Evolutionary conservation across 495 filamentous ascomycete genomes (phyloP), one percentile per base, ranked within the genome.

Genomic region (Amniculicola lignicola): DNA sequence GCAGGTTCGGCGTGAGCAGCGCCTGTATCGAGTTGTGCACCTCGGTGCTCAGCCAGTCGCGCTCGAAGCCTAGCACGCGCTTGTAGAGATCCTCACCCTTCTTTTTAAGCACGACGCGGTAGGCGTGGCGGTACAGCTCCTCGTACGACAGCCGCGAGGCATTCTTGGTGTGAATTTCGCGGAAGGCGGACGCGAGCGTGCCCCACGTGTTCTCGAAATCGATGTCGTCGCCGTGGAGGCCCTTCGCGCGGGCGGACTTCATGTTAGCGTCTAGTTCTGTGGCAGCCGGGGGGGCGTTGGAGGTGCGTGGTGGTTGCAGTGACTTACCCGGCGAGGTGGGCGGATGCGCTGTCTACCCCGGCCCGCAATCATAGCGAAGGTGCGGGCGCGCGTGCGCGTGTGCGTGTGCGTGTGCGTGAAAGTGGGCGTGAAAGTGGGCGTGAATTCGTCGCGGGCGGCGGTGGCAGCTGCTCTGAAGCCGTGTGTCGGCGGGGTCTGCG

Each of bases 71-170:
- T 57, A 83, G 88, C 39, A 96, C 91, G 1, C 77, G 72, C 1
- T 84, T 76, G 69, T 96, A 96, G 0, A 99, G 80, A n/a, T 79
- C 74, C 6, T 86, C 79, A n/a, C 91, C 92, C 57, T 88, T 82
- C 72, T 87, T 90, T 69, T 85, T 86, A 44, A 96, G 71, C 0
- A 96, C 91, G n/a, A 97, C 86, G 69, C 88, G 88, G 70, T 99
- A 99, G n/a, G 88, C 88, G 42, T 87, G 88, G 31, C 94, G 88
- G 72, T 99, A 99, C 0, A 97, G 81, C 54, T 92, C 85, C 71
- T 99, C 94, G 72, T 95, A 99, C 1, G 92, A 96, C 2, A 99
- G 79, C 2, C 77, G 71, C 10, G 90, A 95, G 48, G 89, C 90
- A 69, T 96, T 91, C 68, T 94, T 92, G 15, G 80, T 89, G 70